A percentile compares a stretch with the other conserved stretches of the same genome.
Conservation (phyloP, 2,329 filamentous ascomycete species). For the Fusarium sulawesiense region DNA sequence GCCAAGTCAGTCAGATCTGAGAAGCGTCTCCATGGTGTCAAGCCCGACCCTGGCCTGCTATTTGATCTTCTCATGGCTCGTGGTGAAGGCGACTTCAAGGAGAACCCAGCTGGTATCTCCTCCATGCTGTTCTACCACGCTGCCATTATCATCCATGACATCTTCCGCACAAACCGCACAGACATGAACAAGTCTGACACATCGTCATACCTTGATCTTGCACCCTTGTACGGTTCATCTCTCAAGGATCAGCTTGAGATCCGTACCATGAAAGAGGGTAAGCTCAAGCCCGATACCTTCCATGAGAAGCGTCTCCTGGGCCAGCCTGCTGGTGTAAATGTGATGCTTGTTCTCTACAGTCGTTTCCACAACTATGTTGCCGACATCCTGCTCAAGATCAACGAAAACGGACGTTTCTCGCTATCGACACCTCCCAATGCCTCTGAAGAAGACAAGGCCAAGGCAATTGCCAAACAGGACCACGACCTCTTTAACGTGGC, state of each 20-base stretch:
- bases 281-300: conserved; percentile 77
- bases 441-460: conserved; percentile 45
- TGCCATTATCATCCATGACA: conserved; percentile 64
- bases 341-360: conserved; percentile 75
- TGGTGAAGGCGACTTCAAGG: conserved; percentile 60
- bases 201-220: conserved; percentile 80
- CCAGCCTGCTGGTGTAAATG: conserved; percentile 76
- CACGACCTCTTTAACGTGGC: conserved; percentile 66
- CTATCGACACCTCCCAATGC: conserved; percentile 18
- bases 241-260: conserved; percentile 71
- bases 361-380: conserved; percentile 77
- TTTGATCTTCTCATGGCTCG: conserved; percentile 77
- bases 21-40: conserved; percentile 66
- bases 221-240: conserved; percentile 77
- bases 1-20: conserved; percentile 72
- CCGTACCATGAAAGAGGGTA: conserved; percentile 73
- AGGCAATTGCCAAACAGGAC: conserved; percentile 57
- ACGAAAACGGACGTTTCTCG: conserved; percentile 71
- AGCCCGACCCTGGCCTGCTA: conserved; percentile 73
- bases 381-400: conserved; percentile 71
- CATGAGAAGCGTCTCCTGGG: conserved; percentile 72
- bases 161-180: conserved; percentile 60
- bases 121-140: conserved; percentile 81
- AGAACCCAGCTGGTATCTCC: conserved; percentile 78
- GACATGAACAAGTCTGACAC: conserved; percentile 74